Conservation (phyloP, 805 yeast genomes). For the Cyberlindnera amylophila region DNA sequence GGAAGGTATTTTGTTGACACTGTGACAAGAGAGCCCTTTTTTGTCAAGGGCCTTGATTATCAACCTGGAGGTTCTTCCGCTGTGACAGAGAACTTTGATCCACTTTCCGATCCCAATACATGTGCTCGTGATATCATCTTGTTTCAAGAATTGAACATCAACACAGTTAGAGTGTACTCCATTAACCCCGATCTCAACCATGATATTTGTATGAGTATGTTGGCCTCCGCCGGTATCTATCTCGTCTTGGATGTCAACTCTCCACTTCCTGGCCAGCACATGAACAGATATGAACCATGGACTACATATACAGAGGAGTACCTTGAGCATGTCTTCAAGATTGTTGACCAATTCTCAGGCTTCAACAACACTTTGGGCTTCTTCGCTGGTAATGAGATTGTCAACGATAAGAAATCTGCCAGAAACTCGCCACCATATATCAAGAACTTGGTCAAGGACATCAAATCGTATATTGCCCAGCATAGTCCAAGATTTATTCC, state of each 20-base stretch:
- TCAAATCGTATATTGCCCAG: conserved; percentile 62
- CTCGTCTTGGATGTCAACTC: conserved; percentile 88
- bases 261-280: conserved; percentile 70
- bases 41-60: conserved; percentile 84
- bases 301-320: conserved; percentile 70
- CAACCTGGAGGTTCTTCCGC: conserved; percentile 96
- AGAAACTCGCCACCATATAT: conserved; percentile 67
- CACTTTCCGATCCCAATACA: conserved; percentile 62
- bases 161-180: conserved; percentile 85
- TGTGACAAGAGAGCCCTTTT: conserved; percentile 71
- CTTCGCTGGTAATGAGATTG: conserved; percentile 88
- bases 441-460: conserved; percentile 75
- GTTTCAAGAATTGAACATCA: conserved; percentile 81
- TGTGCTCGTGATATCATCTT: conserved; percentile 82
- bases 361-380: conserved; percentile 88
- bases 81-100: conserved; percentile 55
- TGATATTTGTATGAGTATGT: conserved; percentile 84
- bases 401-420: conserved; percentile 75
- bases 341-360: conserved; percentile 74
- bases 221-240: conserved; percentile 92
- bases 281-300: conserved; percentile 94
- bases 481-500: conserved; percentile 70
- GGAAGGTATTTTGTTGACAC: conserved; percentile 77
- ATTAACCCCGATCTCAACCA: conserved; percentile 80
- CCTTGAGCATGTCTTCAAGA: conserved; percentile 69